These are phyloP conservation scores for Quercus alba DNA, from an alignment of 306 rosid species.

Conservation along the genomic window DNA sequence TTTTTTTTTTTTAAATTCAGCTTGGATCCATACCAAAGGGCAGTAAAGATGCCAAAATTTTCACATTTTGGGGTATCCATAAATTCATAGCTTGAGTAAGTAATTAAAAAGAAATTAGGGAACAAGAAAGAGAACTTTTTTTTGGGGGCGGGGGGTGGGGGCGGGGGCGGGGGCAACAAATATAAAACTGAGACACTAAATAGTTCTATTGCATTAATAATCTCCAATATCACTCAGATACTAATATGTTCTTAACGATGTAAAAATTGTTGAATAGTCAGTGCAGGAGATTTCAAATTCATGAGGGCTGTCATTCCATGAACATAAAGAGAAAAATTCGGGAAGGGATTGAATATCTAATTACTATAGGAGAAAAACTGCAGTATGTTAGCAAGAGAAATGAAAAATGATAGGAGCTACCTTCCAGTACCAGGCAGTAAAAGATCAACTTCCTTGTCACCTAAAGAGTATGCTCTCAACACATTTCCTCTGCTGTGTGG, in stretches of 20 bases:
- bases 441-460: constrained; percentile 89
- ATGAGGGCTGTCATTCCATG: not conserved
- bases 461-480: constrained; percentile 79
- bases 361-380: not conserved
- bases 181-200: too few species aligned
- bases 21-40: not conserved
- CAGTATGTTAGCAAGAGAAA: constrained; percentile 3
- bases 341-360: not conserved
- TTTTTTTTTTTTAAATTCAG: too few species aligned
- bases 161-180: too few species aligned
- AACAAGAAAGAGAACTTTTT: too few species aligned
- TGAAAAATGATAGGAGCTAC: constrained; percentile 31
- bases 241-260: not conserved
- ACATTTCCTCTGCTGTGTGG: constrained; percentile 89
- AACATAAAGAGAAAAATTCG: not conserved
- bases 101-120: too few species aligned
- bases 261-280: not conserved
- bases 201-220: too few species aligned
- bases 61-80: not conserved
- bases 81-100: too few species aligned
- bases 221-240: too few species aligned
- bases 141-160: too few species aligned
- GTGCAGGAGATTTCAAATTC: not conserved
- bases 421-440: constrained; percentile 93
- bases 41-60: not conserved